Base-by-base conservation (phyloP, 257 asterid species). In the Primulina tabacum region DNA sequence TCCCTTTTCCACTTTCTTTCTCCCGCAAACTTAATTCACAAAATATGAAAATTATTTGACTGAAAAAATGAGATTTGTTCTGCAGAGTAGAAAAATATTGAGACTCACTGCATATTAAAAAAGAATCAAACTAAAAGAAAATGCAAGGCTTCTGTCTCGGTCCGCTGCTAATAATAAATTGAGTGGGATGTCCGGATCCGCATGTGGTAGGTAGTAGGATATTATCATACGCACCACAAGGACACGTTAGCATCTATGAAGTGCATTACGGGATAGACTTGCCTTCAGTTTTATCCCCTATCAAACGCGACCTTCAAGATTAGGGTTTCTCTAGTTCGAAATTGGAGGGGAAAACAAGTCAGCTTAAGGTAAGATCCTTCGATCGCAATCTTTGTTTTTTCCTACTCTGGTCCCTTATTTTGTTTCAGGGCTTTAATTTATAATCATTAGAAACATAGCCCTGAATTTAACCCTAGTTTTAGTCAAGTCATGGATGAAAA, bases 401-500 rank as follows among this genome's bases (percentile, higher is more conserved):
- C 2, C 10, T 16, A 14, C 35, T 2, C 37, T 52, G 59, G 63
- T 35, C 63, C 7, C 61, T 9, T 14, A 37, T 71, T 57, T 69
- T 18, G 29, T 58, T 56, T 59, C n/a, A 32, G 24, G 56, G 28
- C 57, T 50, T 34, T 17, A 37, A 63, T 58, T 64, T 16, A 4
- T 47, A 37, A 43, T 47, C 30, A 6, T 52, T 60, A 17, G 59
- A 47, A 64, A 21, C n/a, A 43, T 43, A 14, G 57, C 71, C 47
- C 69, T 65, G 57, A 58, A 64, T 62, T 69, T 62, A 72, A 69
- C 76, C 69, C 69, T 74, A 68, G 75, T 71, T 68, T 75, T 74
- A 38, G 67, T 68, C 68, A 12, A 74, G 76, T 64, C 52, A 87
- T 87, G 93, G 93, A 83, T 34, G 87, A 81, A 60, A 83, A 76